Evolutionary conservation across 495 filamentous ascomycete genomes (phyloP), one percentile per base, ranked within the genome.

Genomic region (Terfezia claveryi): DNA sequence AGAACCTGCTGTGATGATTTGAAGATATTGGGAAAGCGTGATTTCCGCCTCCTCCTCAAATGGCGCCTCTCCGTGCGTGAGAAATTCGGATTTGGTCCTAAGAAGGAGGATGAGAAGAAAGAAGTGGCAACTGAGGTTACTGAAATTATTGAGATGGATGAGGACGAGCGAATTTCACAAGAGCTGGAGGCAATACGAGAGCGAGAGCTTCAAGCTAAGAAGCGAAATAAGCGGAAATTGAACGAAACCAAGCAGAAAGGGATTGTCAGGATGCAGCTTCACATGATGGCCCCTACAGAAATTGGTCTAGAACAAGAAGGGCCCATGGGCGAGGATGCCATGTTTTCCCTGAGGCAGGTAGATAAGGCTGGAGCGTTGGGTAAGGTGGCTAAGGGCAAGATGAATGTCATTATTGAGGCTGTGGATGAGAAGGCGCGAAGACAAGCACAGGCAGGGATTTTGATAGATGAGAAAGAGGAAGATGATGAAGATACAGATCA

Each of bases 251-350:
- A 87, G 69, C 80, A 82, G 59, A 87, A 82, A 66, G 88, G 94
- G 55, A 88, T 94, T 54, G 72, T 88, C 36, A 82, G 91, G 50
- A 79, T 96, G 81, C 92, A 98, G 68, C 77, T 98, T 72, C 78
- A 94, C 68, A 96, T 98, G 92, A 85, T 80, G 14, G 82, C 86
- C 1, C 89, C 91, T 14, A 88, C 84, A 73, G 92, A 98, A 57
- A 92, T 98, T 59, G 91, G 91, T 59, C 80, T 91, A 71, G 89
- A 95, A 65, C 86, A 94, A 65, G 70, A 74, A n/a, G 84, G 84
- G 11, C 80, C 82, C 1, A 68, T 72, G 37, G 87, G 85, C 8
- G 77, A 81, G 16, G 83, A 84, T 49, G 73, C 79, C 4, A 89
- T 93, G 68, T 99, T 99, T 66, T 76, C 73, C 9, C 73, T 95